These are phyloP conservation scores for Nakazawaea laoshanensis DNA, from an alignment of 805 yeast genomes.

Conservation along the genomic window DNA sequence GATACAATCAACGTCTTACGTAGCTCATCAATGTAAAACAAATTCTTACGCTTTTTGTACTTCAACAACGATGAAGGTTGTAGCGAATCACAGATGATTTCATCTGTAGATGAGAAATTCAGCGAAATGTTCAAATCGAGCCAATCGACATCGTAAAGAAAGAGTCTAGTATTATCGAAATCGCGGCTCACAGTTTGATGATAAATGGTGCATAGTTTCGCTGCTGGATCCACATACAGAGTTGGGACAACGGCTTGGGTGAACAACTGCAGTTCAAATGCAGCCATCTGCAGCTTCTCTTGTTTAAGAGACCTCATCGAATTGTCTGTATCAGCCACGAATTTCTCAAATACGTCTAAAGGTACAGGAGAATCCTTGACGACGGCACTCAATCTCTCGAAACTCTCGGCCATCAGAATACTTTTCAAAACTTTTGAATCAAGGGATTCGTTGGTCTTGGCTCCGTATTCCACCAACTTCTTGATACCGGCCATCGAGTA, in stretches of 20 bases:
- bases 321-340: slow-evolving; percentile 14
- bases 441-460: slow-evolving; percentile 46
- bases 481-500: slow-evolving; percentile 62
- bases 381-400: slow-evolving; percentile 39
- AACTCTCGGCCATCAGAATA: slow-evolving; percentile 43
- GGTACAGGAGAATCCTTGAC: slow-evolving; percentile 45
- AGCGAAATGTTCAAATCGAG: slow-evolving; percentile 25
- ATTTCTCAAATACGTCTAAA: slow-evolving; percentile 21
- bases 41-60: neutral
- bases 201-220: slow-evolving; percentile 39
- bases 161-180: slow-evolving; percentile 44
- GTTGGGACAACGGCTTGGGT: slow-evolving; percentile 53
- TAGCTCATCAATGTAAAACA: slow-evolving; percentile 19
- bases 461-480: slow-evolving; percentile 47
- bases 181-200: slow-evolving; percentile 32
- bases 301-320: slow-evolving; percentile 25
- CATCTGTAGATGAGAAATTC: neutral
- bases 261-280: slow-evolving; percentile 52
- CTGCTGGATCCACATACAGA: slow-evolving; percentile 25
- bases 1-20: slow-evolving; percentile 23
- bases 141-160: slow-evolving; percentile 63
- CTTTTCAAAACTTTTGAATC: slow-evolving; percentile 23
- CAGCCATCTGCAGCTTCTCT: slow-evolving; percentile 32
- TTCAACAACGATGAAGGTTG: neutral
- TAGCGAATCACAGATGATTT: no score